phyloP scores from a whole-genome alignment of 345 rosid genomes.

The Melaleuca quinquenervia region DNA sequence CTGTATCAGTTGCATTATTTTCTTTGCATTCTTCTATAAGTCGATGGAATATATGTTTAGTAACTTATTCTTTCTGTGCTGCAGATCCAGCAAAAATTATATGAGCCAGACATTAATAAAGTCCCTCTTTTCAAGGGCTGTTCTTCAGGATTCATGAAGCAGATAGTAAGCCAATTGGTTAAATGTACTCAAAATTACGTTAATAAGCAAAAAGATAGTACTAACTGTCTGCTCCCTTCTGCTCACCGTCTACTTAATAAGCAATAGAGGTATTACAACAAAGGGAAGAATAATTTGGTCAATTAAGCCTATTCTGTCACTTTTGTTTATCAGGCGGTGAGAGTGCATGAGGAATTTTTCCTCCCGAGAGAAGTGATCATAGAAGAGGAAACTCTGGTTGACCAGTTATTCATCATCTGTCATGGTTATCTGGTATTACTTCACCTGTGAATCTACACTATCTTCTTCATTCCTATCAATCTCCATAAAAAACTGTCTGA shows the following conservation, averaged over 20 bases:
- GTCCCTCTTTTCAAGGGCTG: slow-evolving; percentile 64
- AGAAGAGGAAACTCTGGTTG: slow-evolving; percentile 58
- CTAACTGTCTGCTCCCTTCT: neutral
- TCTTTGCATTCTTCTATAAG: neutral
- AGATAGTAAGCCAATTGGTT: slow-evolving; percentile 41
- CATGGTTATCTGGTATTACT: slow-evolving; percentile 60
- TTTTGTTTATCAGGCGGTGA: slow-evolving; percentile 36
- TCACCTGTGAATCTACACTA: neutral
- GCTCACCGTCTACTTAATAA: neutral
- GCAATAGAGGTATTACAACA: neutral
- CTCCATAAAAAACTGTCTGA: neutral
- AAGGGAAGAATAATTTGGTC: neutral
- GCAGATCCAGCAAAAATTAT: slow-evolving; percentile 71
- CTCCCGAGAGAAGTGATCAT: slow-evolving; percentile 76
- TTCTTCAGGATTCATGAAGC: slow-evolving; percentile 69
- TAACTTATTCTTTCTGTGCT: neutral
- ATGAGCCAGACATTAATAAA: slow-evolving; percentile 57
- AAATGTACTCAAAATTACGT: neutral
- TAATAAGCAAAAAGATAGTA: neutral
- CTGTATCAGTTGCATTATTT: neutral
- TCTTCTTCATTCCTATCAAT: neutral
- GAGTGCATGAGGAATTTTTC: slow-evolving; percentile 64
- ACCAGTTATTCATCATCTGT: slow-evolving; percentile 75
- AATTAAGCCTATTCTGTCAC: neutral
- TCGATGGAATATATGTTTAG: neutral